Evolutionary conservation across 495 filamentous ascomycete species (phyloP), one percentile per base, ranked within the genome.

Genomic region (Tricharina praecox): DNA sequence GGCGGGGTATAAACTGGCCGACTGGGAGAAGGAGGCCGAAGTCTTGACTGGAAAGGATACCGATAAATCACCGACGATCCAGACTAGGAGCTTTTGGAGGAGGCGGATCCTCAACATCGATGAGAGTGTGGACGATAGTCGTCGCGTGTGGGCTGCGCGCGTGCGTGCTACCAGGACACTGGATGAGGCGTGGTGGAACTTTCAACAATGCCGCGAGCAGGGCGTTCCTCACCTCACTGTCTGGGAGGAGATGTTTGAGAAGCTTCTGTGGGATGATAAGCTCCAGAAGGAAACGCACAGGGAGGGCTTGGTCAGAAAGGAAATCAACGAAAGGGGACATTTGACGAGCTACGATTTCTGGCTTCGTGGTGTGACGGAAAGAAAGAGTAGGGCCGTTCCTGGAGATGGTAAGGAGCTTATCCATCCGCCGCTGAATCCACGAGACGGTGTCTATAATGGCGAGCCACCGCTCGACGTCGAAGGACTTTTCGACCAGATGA

Each of bases 131-230:
- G 16, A 15, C 33, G 10, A 32, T 13, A 28, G 40, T 19, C 5
- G 19, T 3, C 5, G 16, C 4, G 52, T 73, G 1, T 84, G 79
- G 79, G 68, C 65, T 24, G 75, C 72, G 9, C 70, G 79, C 7
- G 72, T 83, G 30, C 63, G 68, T 24, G 69, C 79, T 9, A 85
- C 80, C 4, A 66, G 80, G 16, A 84, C 80, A 1, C 58, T 75
- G 18, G 68, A 77, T 30, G 80, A 85, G 64, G 81, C 79, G 9
- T 85, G 81, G 81, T 72, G 70, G 13, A 74, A 73, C 47, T 85
- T 82, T 56, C 55, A 77, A 7, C 67, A 72, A 0, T 76, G 66
- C 37, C 50, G 63, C 70, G 21, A 28, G 40, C 28, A 7, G 13
- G 10, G 35, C 24, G 19, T 40, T 33, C 48, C 49, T 18, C 25